These are phyloP conservation scores for Conoideocrella luteorostrata DNA, from an alignment of 2,329 filamentous ascomycete species.

Conservation along the genomic window DNA sequence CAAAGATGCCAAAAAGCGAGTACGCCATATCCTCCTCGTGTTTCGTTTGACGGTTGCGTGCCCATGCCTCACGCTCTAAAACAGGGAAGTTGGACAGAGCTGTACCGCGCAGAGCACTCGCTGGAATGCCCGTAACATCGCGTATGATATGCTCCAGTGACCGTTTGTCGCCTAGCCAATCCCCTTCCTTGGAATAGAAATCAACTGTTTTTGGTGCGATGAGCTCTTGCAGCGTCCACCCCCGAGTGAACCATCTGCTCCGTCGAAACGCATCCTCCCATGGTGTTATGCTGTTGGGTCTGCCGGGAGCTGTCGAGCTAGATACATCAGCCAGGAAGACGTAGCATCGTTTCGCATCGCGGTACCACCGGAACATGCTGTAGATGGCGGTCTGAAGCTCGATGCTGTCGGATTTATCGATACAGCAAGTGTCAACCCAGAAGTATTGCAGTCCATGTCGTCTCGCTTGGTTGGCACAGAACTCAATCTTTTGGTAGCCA, in stretches of 20 bases:
- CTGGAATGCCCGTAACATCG: conserved; percentile 17
- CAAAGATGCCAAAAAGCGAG: conserved; percentile 15
- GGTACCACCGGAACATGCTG: too few species aligned
- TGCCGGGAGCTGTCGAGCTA: too few species aligned
- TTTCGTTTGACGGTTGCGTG: conserved; percentile 10
- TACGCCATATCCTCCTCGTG: conserved; percentile 13
- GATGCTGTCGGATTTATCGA: too few species aligned
- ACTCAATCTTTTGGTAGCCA: conserved; percentile 11
- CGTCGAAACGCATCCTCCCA: too few species aligned
- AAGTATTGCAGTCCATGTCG: conserved; percentile 7
- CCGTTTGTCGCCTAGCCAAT: conserved; percentile 15
- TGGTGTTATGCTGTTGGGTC: too few species aligned
- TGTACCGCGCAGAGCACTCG: conserved; percentile 11
- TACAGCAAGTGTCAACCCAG: conserved; percentile 18
- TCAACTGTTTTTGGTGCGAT: conserved; percentile 17
- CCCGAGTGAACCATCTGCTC: conserved; percentile 11
- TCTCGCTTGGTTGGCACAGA: conserved; percentile 11
- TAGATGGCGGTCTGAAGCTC: too few species aligned
- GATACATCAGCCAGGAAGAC: conserved; percentile 14
- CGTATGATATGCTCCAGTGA: conserved; percentile 16
- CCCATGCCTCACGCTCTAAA: conserved; percentile 15
- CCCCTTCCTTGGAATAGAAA: conserved; percentile 17
- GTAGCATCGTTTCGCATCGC: conserved; percentile 10
- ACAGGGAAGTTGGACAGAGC: conserved; percentile 10
- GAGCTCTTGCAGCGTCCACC: conserved; percentile 14